Evolutionary conservation across 2,329 filamentous ascomycete species (phyloP), one percentile per base, ranked within the genome.

Genomic region (Colletotrichum tofieldiae): DNA sequence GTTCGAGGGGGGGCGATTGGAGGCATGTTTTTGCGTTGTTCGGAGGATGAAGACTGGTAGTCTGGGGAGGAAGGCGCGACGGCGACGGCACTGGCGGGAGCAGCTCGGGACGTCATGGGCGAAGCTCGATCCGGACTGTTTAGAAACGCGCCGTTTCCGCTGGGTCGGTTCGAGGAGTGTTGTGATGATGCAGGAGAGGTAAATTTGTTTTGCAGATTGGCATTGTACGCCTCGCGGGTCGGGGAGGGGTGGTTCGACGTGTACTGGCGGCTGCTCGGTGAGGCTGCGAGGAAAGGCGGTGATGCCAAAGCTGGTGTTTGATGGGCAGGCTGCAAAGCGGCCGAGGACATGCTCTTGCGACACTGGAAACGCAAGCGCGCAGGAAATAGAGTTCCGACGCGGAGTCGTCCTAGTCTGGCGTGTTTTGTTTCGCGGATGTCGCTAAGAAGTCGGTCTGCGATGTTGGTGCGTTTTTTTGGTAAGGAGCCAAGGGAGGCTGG

Each of bases 1-100:
- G 93, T 95, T 78, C 95, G 90, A 45, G 94, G 93, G 59, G 93
- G 95, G 67, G 93, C 92, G 76, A 94, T 88, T 32, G 93, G 92
- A 65, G 93, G 90, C 84, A 88, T 90, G 82, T 86, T 89, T 82
- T 84, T 89, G 83, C 86, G 85, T 78, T 87, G 86, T 77, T 88
- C 87, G 73, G 86, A 84, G 68, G 84, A 78, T 26, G 85, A 77
- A 37, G 84, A 81, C 49, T 84, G 80, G 55, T 86, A 83, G 58
- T 88, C 83, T 71, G 82, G 77, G 37, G 83, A 79, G 29, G 81
- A 76, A 20, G 84, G 81, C 52, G 83, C 75, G 74, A 83, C 79
- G 58, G 81, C 79, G 49, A 84, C 80, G 43, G 84, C 82, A 69
- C 83, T 84, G 62, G 84, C 80, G 75, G 86, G 77, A 65, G 85